A percentile compares a stretch with the other conserved stretches of the same genome.
These are phyloP conservation scores for Isatis lusitanica DNA, from an alignment of 441 rosid species.

Conservation along the genomic window DNA sequence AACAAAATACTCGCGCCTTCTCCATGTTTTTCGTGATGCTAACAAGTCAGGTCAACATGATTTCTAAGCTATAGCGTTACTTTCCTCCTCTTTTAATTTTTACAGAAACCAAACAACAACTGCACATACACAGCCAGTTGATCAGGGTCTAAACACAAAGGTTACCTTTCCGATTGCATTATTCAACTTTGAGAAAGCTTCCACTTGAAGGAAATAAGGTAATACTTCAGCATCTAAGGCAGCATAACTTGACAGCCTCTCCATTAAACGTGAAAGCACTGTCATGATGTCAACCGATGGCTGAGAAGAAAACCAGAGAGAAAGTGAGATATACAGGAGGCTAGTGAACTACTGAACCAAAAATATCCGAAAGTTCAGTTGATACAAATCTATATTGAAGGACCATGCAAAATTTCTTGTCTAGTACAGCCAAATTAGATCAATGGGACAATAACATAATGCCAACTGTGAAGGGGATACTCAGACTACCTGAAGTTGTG, in stretches of 20 bases:
- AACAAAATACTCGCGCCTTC: conserved; percentile 15
- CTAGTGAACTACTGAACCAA: conserved; percentile 1
- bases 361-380: background rate
- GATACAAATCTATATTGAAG: background rate
- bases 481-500: conserved; percentile 87
- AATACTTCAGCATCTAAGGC: conserved; percentile 82
- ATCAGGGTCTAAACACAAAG: conserved; percentile 4
- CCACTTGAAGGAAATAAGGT: conserved; percentile 97
- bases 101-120: conserved; percentile 11
- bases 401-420: conserved; percentile 5
- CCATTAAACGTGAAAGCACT: conserved; percentile 93
- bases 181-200: conserved; percentile 94
- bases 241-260: conserved; percentile 95
- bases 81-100: conserved; percentile 6
- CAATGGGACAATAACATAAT: background rate
- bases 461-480: conserved; percentile 12
- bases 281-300: conserved; percentile 96
- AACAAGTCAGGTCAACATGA: conserved; percentile 13
- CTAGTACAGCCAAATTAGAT: conserved; percentile 17
- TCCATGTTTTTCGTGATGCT: conserved; percentile 9
- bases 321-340: conserved; percentile 23
- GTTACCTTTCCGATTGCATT: conserved; percentile 94
- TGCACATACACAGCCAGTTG: background rate
- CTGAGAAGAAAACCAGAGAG: conserved; percentile 41
- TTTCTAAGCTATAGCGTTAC: conserved; percentile 17